Base-by-base conservation (phyloP, 2,329 filamentous ascomycete species). In the Penicillium sp. region DNA sequence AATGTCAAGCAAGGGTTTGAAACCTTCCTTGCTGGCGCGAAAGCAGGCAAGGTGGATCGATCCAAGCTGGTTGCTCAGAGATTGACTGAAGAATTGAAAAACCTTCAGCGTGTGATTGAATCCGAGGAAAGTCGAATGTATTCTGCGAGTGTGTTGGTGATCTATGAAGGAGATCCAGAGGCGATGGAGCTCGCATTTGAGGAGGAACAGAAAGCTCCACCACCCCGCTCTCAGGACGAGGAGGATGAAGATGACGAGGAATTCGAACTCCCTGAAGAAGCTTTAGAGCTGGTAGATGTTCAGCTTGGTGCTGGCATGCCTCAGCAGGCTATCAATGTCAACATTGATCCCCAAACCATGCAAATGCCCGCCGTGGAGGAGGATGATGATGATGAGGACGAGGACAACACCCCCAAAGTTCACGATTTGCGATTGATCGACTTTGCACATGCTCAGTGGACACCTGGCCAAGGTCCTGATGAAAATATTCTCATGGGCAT, bases 391-490 rank as follows among this genome's bases (percentile, higher is more conserved):
- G 81, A 84, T 2, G 78, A 79, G 51, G 81, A 85, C 1, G 81
- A 84, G 2, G 78, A 79, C 52, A 71, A 76, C 56, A 68, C 71
- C 10, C 88, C 88, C 0, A 86, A 86, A 64, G 83, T 96, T 40
- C 90, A 88, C 66, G 82, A 85, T 11, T 80, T 97, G 46, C 94
- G 93, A 69, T 80, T 99, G 59, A 99, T 99, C 64, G 94, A 99
- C 72, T 99, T 99, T 79, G 94, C 94, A 1, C 94, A 99, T 73
- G 94, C 94, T 10, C 76, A 79, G 46, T 97, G 88, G 86, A 88
- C 85, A 1, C 88, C 90, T 0, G 90, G 91, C 1, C 76, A 88
- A 65, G 93, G 93, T 0, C 87, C 89, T 0, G 94, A 99, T 70
- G 87, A 96, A 74, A 97, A 97, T 67, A 77, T 83, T 13, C 78